A percentile compares a stretch with the other conserved stretches of the same genome.
Evolutionary conservation across 1,284 basidiomycete genomes (phyloP).

Genomic region (Cryptococcus sp.): DNA sequence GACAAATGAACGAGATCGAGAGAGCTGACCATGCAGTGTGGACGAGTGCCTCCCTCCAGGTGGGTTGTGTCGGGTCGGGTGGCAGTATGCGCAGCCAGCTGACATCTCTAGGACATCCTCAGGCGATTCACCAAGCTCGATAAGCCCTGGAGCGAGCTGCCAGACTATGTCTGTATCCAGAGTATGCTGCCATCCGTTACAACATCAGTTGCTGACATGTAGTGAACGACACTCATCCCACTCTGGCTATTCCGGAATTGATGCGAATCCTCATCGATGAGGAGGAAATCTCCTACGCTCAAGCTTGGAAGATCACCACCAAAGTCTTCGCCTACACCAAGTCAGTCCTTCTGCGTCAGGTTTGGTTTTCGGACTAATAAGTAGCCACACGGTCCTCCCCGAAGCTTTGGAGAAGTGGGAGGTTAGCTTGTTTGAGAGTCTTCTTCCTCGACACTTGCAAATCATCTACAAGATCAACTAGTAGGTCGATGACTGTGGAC

Average conservation of each 20-base stretch:
- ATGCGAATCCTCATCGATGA: slow-evolving; percentile 79
- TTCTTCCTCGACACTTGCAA: slow-evolving; percentile 65
- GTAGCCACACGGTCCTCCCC: slow-evolving; percentile 35
- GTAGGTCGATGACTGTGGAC: slow-evolving; percentile 47
- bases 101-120: slow-evolving; percentile 66
- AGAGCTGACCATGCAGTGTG: slow-evolving; percentile 12
- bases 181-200: slow-evolving; percentile 23
- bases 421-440: slow-evolving; percentile 69
- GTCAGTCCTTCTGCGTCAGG: slow-evolving; percentile 11
- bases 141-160: slow-evolving; percentile 52
- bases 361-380: slow-evolving; percentile 1
- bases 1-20: no score
- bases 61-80: no score
- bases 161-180: slow-evolving; percentile 82
- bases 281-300: slow-evolving; percentile 74
- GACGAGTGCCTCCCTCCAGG: slow-evolving; percentile 49
- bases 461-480: slow-evolving; percentile 76
- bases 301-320: slow-evolving; percentile 78
- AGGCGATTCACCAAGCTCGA: slow-evolving; percentile 49
- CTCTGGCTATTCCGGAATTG: slow-evolving; percentile 85
- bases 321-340: slow-evolving; percentile 92
- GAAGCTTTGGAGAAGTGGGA: slow-evolving; percentile 69
- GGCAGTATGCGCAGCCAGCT: no score
- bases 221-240: slow-evolving; percentile 75
- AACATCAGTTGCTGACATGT: slow-evolving; percentile 1